Evolutionary conservation across 2,329 filamentous ascomycete species (phyloP).

Genomic region (Paramyrothecium sp.): DNA sequence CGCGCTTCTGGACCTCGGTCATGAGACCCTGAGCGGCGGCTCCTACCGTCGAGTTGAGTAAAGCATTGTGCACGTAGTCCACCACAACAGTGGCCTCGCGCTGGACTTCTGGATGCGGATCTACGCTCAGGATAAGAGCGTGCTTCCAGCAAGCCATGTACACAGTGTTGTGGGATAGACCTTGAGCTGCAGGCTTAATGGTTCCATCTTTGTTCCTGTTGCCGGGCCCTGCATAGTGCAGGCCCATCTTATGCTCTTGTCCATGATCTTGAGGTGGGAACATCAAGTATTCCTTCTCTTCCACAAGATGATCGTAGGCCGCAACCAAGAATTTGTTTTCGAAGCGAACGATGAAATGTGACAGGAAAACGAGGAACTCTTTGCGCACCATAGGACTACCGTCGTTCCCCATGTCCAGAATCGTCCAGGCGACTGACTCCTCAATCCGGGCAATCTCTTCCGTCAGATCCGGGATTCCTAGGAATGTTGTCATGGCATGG

Average conservation of each 20-base stretch:
- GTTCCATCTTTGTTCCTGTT: slow-evolving; percentile 56
- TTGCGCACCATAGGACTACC: slow-evolving; percentile 92
- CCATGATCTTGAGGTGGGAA: slow-evolving; percentile 55
- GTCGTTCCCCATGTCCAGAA: slow-evolving; percentile 89
- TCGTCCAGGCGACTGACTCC: slow-evolving; percentile 83
- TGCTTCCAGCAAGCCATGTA: slow-evolving; percentile 96
- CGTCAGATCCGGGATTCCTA: slow-evolving; percentile 90
- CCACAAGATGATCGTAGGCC: slow-evolving; percentile 84
- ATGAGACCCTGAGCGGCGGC: slow-evolving; percentile 69
- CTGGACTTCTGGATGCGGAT: slow-evolving; percentile 92
- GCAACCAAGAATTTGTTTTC: slow-evolving; percentile 90
- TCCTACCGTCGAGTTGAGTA: slow-evolving; percentile 76
- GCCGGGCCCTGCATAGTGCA: slow-evolving; percentile 59
- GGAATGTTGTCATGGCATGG: slow-evolving; percentile 88
- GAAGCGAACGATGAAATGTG: slow-evolving; percentile 85
- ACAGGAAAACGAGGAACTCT: slow-evolving; percentile 91
- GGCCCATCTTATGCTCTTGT: slow-evolving; percentile 58
- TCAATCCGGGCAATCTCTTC: slow-evolving; percentile 89
- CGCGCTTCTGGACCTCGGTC: slow-evolving; percentile 64
- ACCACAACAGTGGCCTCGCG: slow-evolving; percentile 81
- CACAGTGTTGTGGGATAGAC: slow-evolving; percentile 80
- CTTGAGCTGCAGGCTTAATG: slow-evolving; percentile 55
- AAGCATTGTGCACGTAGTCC: slow-evolving; percentile 76
- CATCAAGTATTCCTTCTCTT: slow-evolving; percentile 72
- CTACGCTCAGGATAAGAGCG: slow-evolving; percentile 83